These are phyloP conservation scores for Mycosarcoma mackinlayi DNA, from an alignment of 1,284 basidiomycete species.

Conservation along the genomic window DNA sequence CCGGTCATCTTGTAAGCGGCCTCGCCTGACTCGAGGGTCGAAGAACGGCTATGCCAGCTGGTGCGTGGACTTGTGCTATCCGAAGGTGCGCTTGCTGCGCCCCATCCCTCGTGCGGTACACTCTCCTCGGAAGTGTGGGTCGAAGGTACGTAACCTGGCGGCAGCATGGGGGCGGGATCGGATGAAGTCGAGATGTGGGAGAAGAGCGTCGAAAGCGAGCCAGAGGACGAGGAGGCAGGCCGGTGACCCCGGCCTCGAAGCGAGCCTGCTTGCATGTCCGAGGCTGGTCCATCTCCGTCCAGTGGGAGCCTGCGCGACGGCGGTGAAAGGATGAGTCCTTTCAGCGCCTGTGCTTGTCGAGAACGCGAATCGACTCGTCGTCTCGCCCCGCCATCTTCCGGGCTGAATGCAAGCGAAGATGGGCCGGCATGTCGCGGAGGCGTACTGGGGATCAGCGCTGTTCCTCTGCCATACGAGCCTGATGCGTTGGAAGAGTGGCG, in stretches of 20 bases:
- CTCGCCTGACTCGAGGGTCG: slow-evolving; percentile 54
- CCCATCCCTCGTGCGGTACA: slow-evolving; percentile 38
- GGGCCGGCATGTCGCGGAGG: slow-evolving; percentile 34
- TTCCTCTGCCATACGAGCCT: slow-evolving; percentile 32
- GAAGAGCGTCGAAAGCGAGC: slow-evolving; percentile 44
- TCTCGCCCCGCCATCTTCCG: slow-evolving; percentile 29
- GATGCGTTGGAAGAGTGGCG: slow-evolving; percentile 38
- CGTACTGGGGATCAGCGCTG: slow-evolving; percentile 33
- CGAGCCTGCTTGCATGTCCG: slow-evolving; percentile 23
- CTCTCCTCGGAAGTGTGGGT: slow-evolving; percentile 39
- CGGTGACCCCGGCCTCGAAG: slow-evolving; percentile 37
- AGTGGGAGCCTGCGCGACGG: slow-evolving; percentile 36
- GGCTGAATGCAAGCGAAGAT: slow-evolving; percentile 35
- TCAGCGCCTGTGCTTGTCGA: slow-evolving; percentile 46
- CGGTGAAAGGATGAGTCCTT: slow-evolving; percentile 47
- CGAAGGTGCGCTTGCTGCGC: slow-evolving; percentile 34
- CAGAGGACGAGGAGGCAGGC: slow-evolving; percentile 42
- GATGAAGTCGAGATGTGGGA: slow-evolving; percentile 49
- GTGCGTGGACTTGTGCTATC: slow-evolving; percentile 45
- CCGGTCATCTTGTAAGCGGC: slow-evolving; percentile 41
- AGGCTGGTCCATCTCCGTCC: slow-evolving; percentile 35
- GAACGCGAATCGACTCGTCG: slow-evolving; percentile 45
- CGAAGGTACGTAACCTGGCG: slow-evolving; percentile 32
- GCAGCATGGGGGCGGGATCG: slow-evolving; percentile 46
- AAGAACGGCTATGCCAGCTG: slow-evolving; percentile 57